Evolutionary conservation across 805 yeast species (phyloP), one percentile per base, ranked within the genome.

Genomic region (Lipomyces orientalis): DNA sequence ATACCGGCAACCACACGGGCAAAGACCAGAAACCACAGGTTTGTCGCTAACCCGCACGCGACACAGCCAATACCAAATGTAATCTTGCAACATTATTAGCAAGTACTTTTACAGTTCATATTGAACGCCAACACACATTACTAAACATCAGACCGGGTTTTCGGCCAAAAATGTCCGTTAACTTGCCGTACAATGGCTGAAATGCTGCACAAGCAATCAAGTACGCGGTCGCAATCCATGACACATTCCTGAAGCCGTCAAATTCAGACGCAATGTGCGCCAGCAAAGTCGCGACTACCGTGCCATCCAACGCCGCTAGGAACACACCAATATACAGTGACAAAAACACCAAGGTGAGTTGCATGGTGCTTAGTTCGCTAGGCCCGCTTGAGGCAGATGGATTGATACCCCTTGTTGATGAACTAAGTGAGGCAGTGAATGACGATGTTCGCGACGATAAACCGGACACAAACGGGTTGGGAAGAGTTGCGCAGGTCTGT

Each of bases 211-310:
- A 86, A 0, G 94, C 88, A 37, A 90, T 79, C 19, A 90, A 80
- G 65, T 89, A 88, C 1, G 91, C 85, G 0, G 93, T 87, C 3
- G 93, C 93, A 4, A 90, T 89, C 93, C 94, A 90, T 1, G 88
- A 79, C 6, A 87, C 79, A n/a, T 82, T 74, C 19, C 82, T 81
- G 54, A 87, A 80, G 58, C 84, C 86, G 58, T 85, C 77, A 75
- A 88, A 81, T 31, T 86, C 87, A 5, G 87, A 82, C 25, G 90
- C 90, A 56, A 88, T 88, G 35, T 83, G 83, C 37, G 84, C 80
- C 71, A 85, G 78, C 2, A 85, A 81, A 2, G 87, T 84, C 22
- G 87, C 82, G 4, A 85, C 86, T 35, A 85, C 82, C 0, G 88
- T 85, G 19, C 84, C 80, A 70, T 85, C 88, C 6, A 85, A 73